A percentile compares a stretch with the other conserved stretches of the same genome.
These are phyloP conservation scores for Saccharomycodes ludwigii DNA, from an alignment of 805 yeast genomes.

Conservation along the genomic window DNA sequence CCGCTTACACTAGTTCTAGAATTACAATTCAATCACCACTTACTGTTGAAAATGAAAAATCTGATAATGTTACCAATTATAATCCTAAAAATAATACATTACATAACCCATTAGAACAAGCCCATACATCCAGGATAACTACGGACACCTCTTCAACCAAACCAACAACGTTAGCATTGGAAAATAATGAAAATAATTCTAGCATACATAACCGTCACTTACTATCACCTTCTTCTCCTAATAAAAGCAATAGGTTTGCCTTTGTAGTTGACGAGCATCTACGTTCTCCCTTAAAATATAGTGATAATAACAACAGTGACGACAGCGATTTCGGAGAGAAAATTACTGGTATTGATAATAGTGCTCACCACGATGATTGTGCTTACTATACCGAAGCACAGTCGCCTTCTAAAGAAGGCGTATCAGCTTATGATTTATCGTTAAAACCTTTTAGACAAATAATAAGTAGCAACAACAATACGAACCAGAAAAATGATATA, in stretches of 20 bases:
- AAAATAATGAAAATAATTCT: background rate
- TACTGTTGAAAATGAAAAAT: background rate
- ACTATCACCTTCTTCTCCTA: slow-evolving; percentile 3
- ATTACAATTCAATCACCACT: slow-evolving; percentile 21
- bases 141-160: slow-evolving; percentile 3
- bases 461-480: too few relatives aligned
- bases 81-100: slow-evolving; percentile 2
- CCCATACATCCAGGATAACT: background rate
- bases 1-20: slow-evolving; percentile 24
- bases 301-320: too few relatives aligned
- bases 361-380: background rate
- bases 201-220: slow-evolving; percentile 8
- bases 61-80: background rate
- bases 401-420: slow-evolving; percentile 2
- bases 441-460: background rate
- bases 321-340: slow-evolving; percentile 4
- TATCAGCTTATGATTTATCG: background rate
- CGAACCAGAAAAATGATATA: too few relatives aligned
- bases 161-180: slow-evolving; percentile 1
- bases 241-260: slow-evolving; percentile 17
- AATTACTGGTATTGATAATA: slow-evolving; percentile 2
- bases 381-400: background rate
- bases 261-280: slow-evolving; percentile 22
- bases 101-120: slow-evolving; percentile 5
- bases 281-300: slow-evolving; percentile 22